Base-by-base conservation (phyloP, 2,329 filamentous ascomycete genomes). In the Pseudogymnoascus sp. region DNA sequence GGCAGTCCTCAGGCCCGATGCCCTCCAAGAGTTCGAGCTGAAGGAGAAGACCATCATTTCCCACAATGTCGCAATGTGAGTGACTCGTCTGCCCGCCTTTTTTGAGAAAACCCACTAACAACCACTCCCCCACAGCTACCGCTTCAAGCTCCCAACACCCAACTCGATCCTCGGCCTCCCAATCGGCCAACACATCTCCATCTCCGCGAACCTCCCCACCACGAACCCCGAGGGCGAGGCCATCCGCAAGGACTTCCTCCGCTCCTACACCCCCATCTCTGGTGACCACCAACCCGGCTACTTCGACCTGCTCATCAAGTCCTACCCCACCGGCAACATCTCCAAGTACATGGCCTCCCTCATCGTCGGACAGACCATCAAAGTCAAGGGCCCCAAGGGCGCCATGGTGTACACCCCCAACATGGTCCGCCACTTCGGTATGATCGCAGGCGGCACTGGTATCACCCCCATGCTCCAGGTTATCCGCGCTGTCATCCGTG, bases 381-480 rank as follows among this genome's bases (percentile, higher is more conserved):
- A 91, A 75, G 88, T 97, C 71, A 87, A 86, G 71, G 95, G 95
- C 8, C 95, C 95, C 77, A 97, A 97, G 84, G 95, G 95, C 71
- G 93, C 93, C 71, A 97, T 99, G 83, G 90, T 96, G 67, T 99
- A 99, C 80, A 91, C 88, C 16, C 92, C 93, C 71, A 97, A 97
- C 82, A 93, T 99, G 90, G 91, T 93, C 71, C 88, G 90, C 68
- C 90, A 90, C 78, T 96, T 99, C 70, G 95, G 93, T 74, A 99
- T 99, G 95, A 91, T 99, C 74, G 92, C 95, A 68, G 95, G 95
- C 69, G 95, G 95, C 68, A 97, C 95, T 36, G 95, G 95, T 70
- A 97, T 99, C 76, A 97, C 95, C 8, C 95, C 95, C 66, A 99
- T 99, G 95, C 84, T 97, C 67, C 95, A 99, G 81, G 86, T 99